Percentiles rank a stretch among this genome's conserved stretches.
Conservation (phyloP, 1,284 basidiomycete genomes). For the Meripilus lineatus region DNA sequence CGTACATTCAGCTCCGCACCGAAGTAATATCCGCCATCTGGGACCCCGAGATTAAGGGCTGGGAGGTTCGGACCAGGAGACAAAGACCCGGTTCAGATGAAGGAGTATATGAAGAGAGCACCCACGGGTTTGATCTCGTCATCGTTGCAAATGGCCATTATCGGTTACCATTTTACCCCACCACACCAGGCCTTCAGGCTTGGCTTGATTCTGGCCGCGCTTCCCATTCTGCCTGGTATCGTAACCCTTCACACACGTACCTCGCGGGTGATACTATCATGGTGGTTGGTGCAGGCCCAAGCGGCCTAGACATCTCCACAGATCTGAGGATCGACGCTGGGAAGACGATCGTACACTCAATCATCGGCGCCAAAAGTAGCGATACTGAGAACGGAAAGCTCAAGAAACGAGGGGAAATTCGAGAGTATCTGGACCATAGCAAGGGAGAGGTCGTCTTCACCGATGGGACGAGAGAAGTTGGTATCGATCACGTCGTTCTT, state of each 20-base stretch:
- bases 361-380: constrained; percentile 29
- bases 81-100: neutral
- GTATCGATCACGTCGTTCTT: constrained; percentile 58
- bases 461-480: constrained; percentile 49
- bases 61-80: constrained; percentile 36
- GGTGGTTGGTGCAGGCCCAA: constrained; percentile 68
- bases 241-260: constrained; percentile 26
- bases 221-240: constrained; percentile 63
- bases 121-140: constrained; percentile 49
- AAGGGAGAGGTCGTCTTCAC: constrained; percentile 51
- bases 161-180: constrained; percentile 53
- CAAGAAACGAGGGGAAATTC: constrained; percentile 40
- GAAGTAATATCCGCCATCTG: constrained; percentile 42
- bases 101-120: constrained; percentile 19
- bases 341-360: constrained; percentile 51
- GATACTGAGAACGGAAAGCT: constrained; percentile 32
- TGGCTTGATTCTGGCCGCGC: constrained; percentile 53
- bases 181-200: constrained; percentile 47
- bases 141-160: constrained; percentile 75
- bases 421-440: constrained; percentile 33
- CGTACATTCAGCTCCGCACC: constrained; percentile 52
- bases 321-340: constrained; percentile 44
- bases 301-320: constrained; percentile 57
- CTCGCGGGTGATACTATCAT: constrained; percentile 48
- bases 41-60: constrained; percentile 30